Evolutionary conservation across 768 basidiomycete genomes (phyloP), one percentile per base, ranked within the genome.

Genomic region (Calocybe gangraenosa): DNA sequence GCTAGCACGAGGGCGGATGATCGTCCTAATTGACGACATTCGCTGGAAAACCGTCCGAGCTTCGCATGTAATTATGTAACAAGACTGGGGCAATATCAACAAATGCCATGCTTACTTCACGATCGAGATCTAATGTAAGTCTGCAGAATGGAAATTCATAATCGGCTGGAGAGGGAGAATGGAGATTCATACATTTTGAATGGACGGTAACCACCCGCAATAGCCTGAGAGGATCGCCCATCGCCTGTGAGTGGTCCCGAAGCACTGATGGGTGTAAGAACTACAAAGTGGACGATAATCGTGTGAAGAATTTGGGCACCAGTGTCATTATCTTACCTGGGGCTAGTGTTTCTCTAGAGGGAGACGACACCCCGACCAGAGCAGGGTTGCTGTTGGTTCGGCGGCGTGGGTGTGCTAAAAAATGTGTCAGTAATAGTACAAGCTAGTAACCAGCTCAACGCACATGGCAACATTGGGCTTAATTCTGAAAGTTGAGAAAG

Each of bases 1-100:
- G 54, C 48, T 19, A 58, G 33, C 22, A 58, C 50, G 11, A 58
- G 44, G 31, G 51, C 54, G 34, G 55, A 58, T 3, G 51, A 53
- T 36, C 51, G 33, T 21, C 54, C 56, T 9, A 58, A 31, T 32
- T 50, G 45, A 14, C 49, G 49, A 33, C 54, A 53, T 42, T 51
- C 54, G 18, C 20, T 35, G 17, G 33, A 36, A 37, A 55, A 28
- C 2, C 14, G 32, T n/a, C 41, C 47, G 11, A 57, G 53, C 54
- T 57, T 21, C 37, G 20, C 11, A 10, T 1, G 13, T 35, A 8
- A 32, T 22, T 20, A n/a, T 15, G 15, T 18, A 20, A 38, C 14
- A 6, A 3, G n/a, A 34, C 19, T 36, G 20, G 19, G n/a, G 7
- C 7, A 4, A 18, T 46, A 21, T n/a, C 39, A 17, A 3, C 23